phyloP scores from a whole-genome alignment of 2,329 filamentous ascomycete genomes.

The Cordyceps fumosorosea region DNA sequence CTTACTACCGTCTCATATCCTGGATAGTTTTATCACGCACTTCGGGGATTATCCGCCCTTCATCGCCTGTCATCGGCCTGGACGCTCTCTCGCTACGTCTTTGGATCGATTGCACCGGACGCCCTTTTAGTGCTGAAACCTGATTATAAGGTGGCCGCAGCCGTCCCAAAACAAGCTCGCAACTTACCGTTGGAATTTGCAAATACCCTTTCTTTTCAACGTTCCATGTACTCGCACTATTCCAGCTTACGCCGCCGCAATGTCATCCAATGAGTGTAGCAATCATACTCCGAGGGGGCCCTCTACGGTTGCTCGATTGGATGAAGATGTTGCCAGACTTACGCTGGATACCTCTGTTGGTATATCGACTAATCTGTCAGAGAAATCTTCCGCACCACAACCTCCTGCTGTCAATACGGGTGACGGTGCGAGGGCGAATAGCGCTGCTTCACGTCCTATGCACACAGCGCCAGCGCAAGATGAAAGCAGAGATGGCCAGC shows the following conservation, averaged over 20 bases:
- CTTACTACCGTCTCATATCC: neutral
- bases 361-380: conserved; percentile 10
- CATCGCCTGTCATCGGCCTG: neutral
- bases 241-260: neutral
- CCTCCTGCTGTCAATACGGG: neutral
- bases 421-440: neutral
- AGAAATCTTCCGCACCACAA: neutral
- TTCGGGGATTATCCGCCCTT: too few relatives aligned
- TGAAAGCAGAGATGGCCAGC: neutral
- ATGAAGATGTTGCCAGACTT: conserved; percentile 52
- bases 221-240: neutral
- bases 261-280: neutral
- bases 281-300: neutral
- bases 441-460: neutral
- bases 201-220: neutral
- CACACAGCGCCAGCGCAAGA: neutral
- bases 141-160: neutral
- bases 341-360: conserved; percentile 46
- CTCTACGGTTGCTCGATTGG: conserved; percentile 30
- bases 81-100: neutral
- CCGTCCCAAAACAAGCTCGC: too few relatives aligned
- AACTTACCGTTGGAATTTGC: too few relatives aligned
- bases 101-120: neutral
- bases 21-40: too few relatives aligned
- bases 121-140: neutral